These are phyloP conservation scores for Zostera marina DNA, from an alignment of 116 monocot genomes.

Conservation along the genomic window DNA sequence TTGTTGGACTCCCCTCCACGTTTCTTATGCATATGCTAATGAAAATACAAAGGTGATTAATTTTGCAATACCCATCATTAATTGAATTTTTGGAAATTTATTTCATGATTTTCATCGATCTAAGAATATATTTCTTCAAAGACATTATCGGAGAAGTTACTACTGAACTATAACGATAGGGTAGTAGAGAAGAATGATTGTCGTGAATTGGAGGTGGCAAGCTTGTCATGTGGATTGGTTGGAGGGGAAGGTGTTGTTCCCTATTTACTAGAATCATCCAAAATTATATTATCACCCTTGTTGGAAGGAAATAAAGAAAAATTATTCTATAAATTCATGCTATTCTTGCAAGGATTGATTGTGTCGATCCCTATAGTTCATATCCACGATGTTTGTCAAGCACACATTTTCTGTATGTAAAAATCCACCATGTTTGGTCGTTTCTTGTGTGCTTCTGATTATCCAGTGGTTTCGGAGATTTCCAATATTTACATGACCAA, in stretches of 20 bases:
- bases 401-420: conserved; percentile 42
- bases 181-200: conserved; percentile 6
- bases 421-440: conserved; percentile 10
- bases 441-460: conserved; percentile 19
- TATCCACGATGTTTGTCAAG: conserved; percentile 40
- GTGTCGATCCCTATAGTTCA: conserved; percentile 30
- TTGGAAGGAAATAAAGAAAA: not conserved
- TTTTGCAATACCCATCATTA: too few relatives aligned
- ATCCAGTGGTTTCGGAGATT: conserved; percentile 14
- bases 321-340: not conserved
- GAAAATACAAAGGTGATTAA: too few relatives aligned
- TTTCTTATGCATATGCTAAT: conserved; percentile 10
- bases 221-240: conserved; percentile 25
- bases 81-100: too few relatives aligned
- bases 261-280: not conserved
- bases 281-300: conserved; percentile 13
- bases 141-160: conserved; percentile 25
- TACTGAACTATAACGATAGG: conserved; percentile 14
- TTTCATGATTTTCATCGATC: not conserved
- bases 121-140: conserved; percentile 20
- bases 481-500: conserved; percentile 9
- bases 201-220: conserved; percentile 24
- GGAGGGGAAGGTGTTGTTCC: conserved; percentile 26
- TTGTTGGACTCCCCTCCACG: conserved; percentile 27
- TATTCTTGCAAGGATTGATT: conserved; percentile 18